Evolutionary conservation across 2,329 filamentous ascomycete genomes (phyloP).

Genomic region (Epichloe sylvatica): DNA sequence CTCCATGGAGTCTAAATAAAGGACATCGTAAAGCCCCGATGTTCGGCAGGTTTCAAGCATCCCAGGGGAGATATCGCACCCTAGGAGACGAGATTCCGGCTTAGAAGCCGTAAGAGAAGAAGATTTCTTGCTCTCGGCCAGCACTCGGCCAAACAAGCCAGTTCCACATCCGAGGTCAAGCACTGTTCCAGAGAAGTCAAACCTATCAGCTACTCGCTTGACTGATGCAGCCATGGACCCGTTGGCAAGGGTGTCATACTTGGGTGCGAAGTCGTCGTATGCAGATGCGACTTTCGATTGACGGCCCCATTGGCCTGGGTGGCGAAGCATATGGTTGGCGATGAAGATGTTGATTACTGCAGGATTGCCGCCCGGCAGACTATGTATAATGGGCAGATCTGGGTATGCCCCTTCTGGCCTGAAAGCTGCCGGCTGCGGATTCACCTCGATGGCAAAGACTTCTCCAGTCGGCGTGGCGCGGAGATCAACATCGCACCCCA

Average conservation of each 20-base stretch:
- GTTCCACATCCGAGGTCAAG: not conserved
- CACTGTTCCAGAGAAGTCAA: not conserved
- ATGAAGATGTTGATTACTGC: not conserved
- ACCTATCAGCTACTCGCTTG: not conserved
- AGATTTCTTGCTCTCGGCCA: not conserved
- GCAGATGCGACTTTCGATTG: not conserved
- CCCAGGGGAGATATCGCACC: not conserved
- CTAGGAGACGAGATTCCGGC: not conserved
- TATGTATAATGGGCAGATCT: not conserved
- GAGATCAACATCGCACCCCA: not conserved
- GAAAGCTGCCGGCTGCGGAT: not conserved
- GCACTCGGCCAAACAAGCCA: not conserved
- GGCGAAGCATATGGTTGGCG: not conserved
- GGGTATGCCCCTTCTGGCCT: not conserved
- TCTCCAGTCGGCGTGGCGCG: not conserved
- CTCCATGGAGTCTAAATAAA: not conserved
- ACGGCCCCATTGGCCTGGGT: not conserved
- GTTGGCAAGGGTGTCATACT: rapidly evolving
- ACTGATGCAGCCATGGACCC: not conserved
- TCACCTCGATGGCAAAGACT: slow-evolving; percentile 1
- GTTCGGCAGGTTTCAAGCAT: not conserved
- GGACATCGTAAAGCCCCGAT: not conserved
- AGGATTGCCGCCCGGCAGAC: not conserved
- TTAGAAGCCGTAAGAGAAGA: not conserved
- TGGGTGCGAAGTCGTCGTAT: not conserved